Base-by-base conservation (phyloP, 192 early-diverging fungal species). In the Endogone sp. region DNA sequence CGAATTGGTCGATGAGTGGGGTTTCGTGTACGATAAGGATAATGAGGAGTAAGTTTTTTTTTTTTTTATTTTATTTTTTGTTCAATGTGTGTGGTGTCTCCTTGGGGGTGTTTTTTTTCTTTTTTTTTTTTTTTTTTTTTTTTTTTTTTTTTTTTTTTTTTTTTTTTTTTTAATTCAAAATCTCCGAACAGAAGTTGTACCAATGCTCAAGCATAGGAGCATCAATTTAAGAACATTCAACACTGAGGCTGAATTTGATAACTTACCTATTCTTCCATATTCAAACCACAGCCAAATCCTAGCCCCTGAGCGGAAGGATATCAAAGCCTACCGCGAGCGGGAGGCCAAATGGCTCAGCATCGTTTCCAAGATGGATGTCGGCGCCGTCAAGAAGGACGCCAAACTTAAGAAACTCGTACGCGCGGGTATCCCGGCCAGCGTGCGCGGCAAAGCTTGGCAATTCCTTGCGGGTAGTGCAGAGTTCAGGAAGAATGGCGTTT, bases 381-480 rank as follows among this genome's bases (percentile, higher is more conserved):
- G 72, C 22, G 71, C 75, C 0, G 67, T 68, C 24, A 64, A 80
- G 63, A 82, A 82, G 31, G 71, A 79, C 59, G 74, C 65, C 64
- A 77, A 90, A 74, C 80, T 91, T 65, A 94, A 94, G 75, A 87
- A 89, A 71, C 66, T 94, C 26, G 86, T 87, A 44, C 70, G 89
- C 27, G 69, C 63, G 3, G 93, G 93, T 26, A 80, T 93, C 29
- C 93, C 93, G 3, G 75, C 84, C 10, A 88, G 88, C 3, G 77
- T 93, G 2, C 85, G 93, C 24, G 84, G 85, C 3, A 78, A 81
- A 25, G 88, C 87, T 3, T 95, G 93, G 93, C 79, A 80, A 32
- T 85, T 82, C 44, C 71, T 94, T 11, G 82, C 88, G 8, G 78
- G 79, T n/a, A 83, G 78, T 10, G 73, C 79, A 27, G 71, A 80